Percentiles rank a stretch among this genome's conserved stretches.
Conservation (phyloP, 2,329 filamentous ascomycete genomes). For the Periconia sp. region DNA sequence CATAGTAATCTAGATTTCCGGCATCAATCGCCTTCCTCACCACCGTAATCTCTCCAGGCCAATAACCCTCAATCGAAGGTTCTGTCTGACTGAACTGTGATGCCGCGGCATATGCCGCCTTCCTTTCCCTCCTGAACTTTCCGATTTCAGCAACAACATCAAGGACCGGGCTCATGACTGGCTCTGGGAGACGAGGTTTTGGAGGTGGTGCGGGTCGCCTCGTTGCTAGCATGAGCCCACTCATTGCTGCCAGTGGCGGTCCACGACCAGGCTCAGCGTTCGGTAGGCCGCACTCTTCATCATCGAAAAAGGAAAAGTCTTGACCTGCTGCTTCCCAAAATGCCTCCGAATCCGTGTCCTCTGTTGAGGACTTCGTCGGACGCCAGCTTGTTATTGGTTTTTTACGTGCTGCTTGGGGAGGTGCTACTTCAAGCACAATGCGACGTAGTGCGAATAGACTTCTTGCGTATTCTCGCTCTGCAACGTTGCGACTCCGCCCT, state of each 20-base stretch:
- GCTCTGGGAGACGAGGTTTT: constrained; percentile 9
- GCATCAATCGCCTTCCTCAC: constrained; percentile 54
- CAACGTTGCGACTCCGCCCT: constrained; percentile 56
- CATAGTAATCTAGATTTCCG: constrained; percentile 57
- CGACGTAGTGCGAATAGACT: constrained; percentile 61
- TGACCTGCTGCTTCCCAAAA: constrained; percentile 65
- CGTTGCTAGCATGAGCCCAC: constrained; percentile 46
- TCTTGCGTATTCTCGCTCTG: constrained; percentile 56
- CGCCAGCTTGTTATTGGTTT: constrained; percentile 53
- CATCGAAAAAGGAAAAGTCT: constrained; percentile 68
- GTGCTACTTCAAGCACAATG: constrained; percentile 60
- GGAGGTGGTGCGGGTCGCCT: constrained; percentile 14
- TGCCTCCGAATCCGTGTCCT: constrained; percentile 64
- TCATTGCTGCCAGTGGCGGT: constrained; percentile 55
- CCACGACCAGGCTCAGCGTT: constrained; percentile 51
- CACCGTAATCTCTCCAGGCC: constrained; percentile 65
- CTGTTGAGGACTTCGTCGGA: constrained; percentile 61
- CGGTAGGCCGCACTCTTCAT: constrained; percentile 61
- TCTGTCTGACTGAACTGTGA: constrained; percentile 34
- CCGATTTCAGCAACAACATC: constrained; percentile 63
- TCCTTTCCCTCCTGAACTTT: constrained; percentile 60
- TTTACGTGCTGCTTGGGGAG: constrained; percentile 30
- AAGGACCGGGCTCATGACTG: constrained; percentile 19
- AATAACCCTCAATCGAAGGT: constrained; percentile 60
- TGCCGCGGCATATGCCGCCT: constrained; percentile 54